A percentile compares a stretch with the other conserved stretches of the same genome.
Conservation (phyloP, 805 yeast genomes). For the Candida caryicola region DNA sequence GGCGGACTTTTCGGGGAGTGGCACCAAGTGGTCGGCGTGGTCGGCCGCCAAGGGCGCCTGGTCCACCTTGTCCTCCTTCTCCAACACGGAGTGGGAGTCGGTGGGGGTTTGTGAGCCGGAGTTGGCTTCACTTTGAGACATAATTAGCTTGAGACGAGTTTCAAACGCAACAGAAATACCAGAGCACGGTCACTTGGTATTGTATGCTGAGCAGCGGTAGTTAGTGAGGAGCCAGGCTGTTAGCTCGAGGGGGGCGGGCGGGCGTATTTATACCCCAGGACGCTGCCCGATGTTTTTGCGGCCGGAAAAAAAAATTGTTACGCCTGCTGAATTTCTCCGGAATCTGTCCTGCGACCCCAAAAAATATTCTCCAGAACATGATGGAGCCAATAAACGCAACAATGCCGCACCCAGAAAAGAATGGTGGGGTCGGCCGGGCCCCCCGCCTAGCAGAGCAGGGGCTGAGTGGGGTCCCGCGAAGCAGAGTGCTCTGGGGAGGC, state of each 20-base stretch:
- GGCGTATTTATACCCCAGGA: conserved; percentile 7
- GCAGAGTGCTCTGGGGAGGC: too few relatives aligned
- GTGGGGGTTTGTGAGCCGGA: conserved; percentile 36
- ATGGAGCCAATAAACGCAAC: too few relatives aligned
- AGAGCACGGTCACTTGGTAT: too few relatives aligned
- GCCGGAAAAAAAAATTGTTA: background rate
- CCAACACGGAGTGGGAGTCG: conserved; percentile 20
- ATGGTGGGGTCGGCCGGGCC: too few relatives aligned
- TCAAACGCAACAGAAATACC: too few relatives aligned
- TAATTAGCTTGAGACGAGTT: conserved; percentile 10
- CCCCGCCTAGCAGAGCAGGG: too few relatives aligned
- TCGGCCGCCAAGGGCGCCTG: conserved; percentile 1
- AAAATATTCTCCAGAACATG: too few relatives aligned
- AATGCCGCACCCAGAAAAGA: too few relatives aligned
- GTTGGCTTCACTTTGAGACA: conserved; percentile 24
- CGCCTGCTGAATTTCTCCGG: conserved; percentile 8
- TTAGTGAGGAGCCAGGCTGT: too few relatives aligned
- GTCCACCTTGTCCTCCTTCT: conserved; percentile 20
- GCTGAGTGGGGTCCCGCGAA: too few relatives aligned
- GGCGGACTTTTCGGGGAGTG: conserved; percentile 28
- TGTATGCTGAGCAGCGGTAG: too few relatives aligned
- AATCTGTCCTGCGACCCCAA: background rate
- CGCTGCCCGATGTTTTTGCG: background rate
- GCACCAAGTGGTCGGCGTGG: conserved; percentile 8
- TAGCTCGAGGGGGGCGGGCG: background rate